These are phyloP conservation scores for Bretschneidera sinensis DNA, from an alignment of 345 rosid genomes.

Conservation along the genomic window DNA sequence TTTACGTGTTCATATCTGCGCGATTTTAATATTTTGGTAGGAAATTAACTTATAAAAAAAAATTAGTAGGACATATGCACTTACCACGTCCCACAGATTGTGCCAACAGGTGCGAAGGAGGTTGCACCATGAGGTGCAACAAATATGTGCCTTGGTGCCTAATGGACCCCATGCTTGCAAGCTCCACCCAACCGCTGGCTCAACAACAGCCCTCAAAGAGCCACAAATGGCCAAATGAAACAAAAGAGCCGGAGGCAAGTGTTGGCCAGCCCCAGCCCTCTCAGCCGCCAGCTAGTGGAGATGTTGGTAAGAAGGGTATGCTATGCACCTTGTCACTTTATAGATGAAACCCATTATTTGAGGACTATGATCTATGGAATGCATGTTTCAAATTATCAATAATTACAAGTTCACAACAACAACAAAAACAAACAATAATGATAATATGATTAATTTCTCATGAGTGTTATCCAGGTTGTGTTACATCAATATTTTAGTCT, in stretches of 20 bases:
- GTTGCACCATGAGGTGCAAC: constrained; percentile 7
- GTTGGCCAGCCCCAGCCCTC: constrained; percentile 17
- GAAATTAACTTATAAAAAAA: too few species aligned
- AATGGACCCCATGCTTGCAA: constrained; percentile 9
- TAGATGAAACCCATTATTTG: constrained; percentile 2
- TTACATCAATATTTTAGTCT: too few species aligned
- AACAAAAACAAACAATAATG: too few species aligned
- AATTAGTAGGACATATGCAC: constrained; percentile 9
- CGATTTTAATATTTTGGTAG: too few species aligned
- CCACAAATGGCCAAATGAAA: constrained; percentile 11
- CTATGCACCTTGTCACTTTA: constrained; percentile 1
- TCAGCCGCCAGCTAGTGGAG: constrained; percentile 8
- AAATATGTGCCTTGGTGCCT: constrained; percentile 11
- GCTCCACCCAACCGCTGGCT: constrained; percentile 4
- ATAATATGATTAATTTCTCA: too few species aligned
- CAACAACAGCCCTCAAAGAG: constrained; percentile 7
- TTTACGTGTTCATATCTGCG: too few species aligned
- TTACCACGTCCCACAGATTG: constrained; percentile 10
- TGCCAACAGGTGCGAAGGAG: too few species aligned
- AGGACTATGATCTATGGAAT: background rate
- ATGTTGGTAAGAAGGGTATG: constrained; percentile 16
- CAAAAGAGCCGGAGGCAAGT: constrained; percentile 12
- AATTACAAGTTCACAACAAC: too few species aligned
- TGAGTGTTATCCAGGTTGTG: too few species aligned
- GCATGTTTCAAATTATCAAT: too few species aligned